Evolutionary conservation across 176 grass and related monocot species (phyloP), one percentile per base, ranked within the genome.

Genomic region (Carex cristatella): DNA sequence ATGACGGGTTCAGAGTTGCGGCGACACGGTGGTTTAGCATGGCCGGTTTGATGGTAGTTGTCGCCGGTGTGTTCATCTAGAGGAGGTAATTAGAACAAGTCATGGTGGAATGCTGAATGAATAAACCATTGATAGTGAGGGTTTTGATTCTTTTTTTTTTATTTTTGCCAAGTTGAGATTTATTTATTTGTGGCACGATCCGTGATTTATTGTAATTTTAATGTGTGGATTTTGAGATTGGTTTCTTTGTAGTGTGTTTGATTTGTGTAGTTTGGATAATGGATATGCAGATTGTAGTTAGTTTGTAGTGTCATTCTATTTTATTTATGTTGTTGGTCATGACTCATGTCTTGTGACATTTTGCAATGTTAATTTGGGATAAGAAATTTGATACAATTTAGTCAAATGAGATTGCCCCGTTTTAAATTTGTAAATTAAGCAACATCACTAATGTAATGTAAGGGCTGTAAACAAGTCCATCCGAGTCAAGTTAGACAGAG

Each of bases 11-110:
- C 35, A 78, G 71, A 19, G 78, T 33, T 1, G 28, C 28, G 1
- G 38, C 64, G 1, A 53, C 61, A 0, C 7, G 57, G 59, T 94
- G 91, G 94, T 71, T 91, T 53, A 65, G 83, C 10, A 68, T 58
- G 33, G 12, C 79, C 1, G 79, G 49, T 0, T 51, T 68, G 32
- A 75, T 77, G 8, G 65, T 72, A 10, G 80, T 86, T 57, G 46
- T 56, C 6, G 30, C 73, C 48, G 56, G 42, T 12, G 76, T 73
- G 35, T 62, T 91, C 69, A 83, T 69, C 6, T 91, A 91, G 80
- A 75, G 51, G 44, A 32, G 86, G 2, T 11, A 51, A 51, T 44
- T 5, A 11, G 35, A 51, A 37, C 16, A 1, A 14, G 55, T 73
- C 56, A 56, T 59, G 70, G n/a, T 71, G 53, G 67, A 87, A 88